These are phyloP conservation scores for Flaveria ramosissima DNA, from an alignment of 129 eudicot genomes.

Conservation along the genomic window DNA sequence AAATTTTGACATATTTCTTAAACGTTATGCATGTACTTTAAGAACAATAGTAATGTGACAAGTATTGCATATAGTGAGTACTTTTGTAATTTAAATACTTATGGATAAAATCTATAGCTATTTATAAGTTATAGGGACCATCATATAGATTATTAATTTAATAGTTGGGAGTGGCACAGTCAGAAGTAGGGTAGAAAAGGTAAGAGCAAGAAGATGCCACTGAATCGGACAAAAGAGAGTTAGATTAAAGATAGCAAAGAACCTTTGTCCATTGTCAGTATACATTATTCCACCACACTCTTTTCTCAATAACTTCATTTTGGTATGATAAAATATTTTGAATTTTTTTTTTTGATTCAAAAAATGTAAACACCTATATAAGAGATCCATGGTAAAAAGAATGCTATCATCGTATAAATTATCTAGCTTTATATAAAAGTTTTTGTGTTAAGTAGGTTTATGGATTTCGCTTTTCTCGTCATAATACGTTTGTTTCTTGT, in stretches of 20 bases:
- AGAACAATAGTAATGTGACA: neutral
- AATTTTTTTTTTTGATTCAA: too few relatives aligned
- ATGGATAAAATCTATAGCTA: neutral
- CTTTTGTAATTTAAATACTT: neutral
- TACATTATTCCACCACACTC: constrained; percentile 25
- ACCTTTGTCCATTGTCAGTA: constrained; percentile 60
- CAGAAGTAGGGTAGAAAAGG: constrained; percentile 18
- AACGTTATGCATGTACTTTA: too few relatives aligned
- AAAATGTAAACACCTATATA: too few relatives aligned
- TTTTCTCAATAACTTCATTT: neutral
- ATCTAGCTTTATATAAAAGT: too few relatives aligned
- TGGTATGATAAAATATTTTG: neutral
- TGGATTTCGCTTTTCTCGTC: too few relatives aligned
- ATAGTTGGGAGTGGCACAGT: constrained; percentile 17
- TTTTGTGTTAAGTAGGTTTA: too few relatives aligned
- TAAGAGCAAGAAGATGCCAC: constrained; percentile 25
- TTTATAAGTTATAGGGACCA: neutral
- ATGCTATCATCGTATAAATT: too few relatives aligned
- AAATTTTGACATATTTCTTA: too few relatives aligned
- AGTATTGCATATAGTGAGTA: neutral
- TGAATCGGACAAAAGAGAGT: constrained; percentile 56
- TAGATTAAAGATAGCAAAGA: constrained; percentile 46
- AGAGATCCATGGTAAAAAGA: too few relatives aligned
- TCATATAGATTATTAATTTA: neutral
- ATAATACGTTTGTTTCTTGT: too few relatives aligned